These are phyloP conservation scores for Hypholoma fasciculare DNA, from an alignment of 768 basidiomycete species.

Conservation along the genomic window DNA sequence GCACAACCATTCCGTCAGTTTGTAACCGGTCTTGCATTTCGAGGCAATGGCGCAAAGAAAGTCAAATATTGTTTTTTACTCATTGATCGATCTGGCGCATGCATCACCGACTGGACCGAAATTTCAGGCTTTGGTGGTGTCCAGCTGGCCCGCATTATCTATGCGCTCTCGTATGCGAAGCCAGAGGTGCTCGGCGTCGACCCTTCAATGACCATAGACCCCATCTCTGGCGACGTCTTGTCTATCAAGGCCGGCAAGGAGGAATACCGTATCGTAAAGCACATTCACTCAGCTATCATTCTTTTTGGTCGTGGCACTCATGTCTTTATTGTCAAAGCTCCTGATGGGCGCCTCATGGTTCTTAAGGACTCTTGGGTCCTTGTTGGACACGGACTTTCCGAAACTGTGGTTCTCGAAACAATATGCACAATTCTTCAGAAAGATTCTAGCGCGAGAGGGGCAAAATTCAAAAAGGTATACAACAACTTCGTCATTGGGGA, in stretches of 20 bases:
- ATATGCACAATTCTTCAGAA: background rate
- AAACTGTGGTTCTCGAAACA: background rate
- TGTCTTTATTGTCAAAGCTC: constrained; percentile 4
- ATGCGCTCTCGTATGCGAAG: background rate
- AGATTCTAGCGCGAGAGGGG: background rate
- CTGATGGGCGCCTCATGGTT: background rate
- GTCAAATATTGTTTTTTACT: background rate
- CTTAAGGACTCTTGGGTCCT: constrained; percentile 13
- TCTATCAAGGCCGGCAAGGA: background rate
- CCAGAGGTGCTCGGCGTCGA: background rate
- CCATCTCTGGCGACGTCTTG: background rate
- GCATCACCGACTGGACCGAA: too few relatives aligned
- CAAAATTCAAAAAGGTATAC: constrained; percentile 1
- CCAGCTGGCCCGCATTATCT: background rate
- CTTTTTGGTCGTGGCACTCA: constrained; percentile 10
- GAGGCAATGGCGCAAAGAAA: background rate
- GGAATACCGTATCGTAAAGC: constrained; percentile 3
- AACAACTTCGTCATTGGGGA: background rate
- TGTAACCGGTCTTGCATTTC: background rate
- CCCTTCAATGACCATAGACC: constrained; percentile 1
- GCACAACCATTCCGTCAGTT: constrained; percentile 1
- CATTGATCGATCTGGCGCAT: background rate
- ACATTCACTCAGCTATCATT: constrained; percentile 5
- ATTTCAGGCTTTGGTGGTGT: background rate
- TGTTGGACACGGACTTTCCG: background rate